Conservation (phyloP, 148 eudicot species). For the Fagopyrum tataricum region DNA sequence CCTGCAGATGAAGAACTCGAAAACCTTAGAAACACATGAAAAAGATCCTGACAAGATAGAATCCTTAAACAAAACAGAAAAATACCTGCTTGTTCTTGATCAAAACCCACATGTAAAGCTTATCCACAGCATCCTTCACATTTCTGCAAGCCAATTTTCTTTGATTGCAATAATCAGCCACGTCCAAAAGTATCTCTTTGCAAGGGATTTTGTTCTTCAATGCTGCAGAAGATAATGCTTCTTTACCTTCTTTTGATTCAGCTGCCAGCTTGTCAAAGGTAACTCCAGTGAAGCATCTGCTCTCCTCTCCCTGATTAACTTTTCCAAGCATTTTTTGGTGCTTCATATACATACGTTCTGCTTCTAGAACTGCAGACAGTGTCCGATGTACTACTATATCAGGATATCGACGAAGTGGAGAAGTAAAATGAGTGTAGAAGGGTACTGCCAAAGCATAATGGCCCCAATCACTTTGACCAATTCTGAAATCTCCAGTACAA, state of each 20-base stretch:
- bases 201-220: conserved; percentile 46
- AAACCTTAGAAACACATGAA: not conserved
- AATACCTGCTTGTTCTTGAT: conserved; percentile 73
- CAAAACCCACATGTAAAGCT: conserved; percentile 71
- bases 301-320: conserved; percentile 13
- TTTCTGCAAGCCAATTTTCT: conserved; percentile 64
- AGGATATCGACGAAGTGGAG: conserved; percentile 86
- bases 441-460: conserved; percentile 91
- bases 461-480: conserved; percentile 46
- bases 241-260: conserved; percentile 40
- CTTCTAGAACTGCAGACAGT: conserved; percentile 68
- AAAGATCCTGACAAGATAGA: too few relatives aligned
- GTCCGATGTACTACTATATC: conserved; percentile 85
- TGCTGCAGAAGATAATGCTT: conserved; percentile 56
- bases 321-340: conserved; percentile 17
- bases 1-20: conserved; percentile 30
- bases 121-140: conserved; percentile 76
- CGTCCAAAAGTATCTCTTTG: conserved; percentile 42
- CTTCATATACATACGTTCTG: conserved; percentile 53
- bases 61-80: not conserved
- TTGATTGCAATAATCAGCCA: conserved; percentile 71
- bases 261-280: conserved; percentile 41
- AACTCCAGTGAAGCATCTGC: conserved; percentile 57
- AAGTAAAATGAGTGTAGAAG: conserved; percentile 88
- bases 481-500: conserved; percentile 61